Percentiles rank a stretch among this genome's conserved stretches.
phyloP scores from a whole-genome alignment of 192 early-diverging fungal species.

The Backusella luteola region DNA sequence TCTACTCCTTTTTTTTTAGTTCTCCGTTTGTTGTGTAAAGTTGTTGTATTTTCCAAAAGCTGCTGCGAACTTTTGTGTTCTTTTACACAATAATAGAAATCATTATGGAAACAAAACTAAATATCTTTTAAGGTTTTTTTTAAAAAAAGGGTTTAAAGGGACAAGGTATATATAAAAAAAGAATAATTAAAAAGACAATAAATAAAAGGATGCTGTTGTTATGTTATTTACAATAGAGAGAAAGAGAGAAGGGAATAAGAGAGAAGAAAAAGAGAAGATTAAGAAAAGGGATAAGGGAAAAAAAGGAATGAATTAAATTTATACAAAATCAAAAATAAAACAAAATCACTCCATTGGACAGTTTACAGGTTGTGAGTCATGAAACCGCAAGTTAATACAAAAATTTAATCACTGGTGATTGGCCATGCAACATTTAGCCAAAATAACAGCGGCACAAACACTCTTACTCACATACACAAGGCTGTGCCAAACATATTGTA shows the following conservation, averaged over 20 bases:
- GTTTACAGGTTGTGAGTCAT: conserved; percentile 1
- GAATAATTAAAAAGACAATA: not conserved
- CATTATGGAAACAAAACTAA: not conserved
- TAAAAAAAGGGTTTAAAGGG: conserved; percentile 3
- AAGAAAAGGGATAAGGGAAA: not conserved
- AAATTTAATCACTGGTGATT: not conserved
- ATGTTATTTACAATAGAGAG: not conserved
- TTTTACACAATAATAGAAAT: conserved; percentile 9
- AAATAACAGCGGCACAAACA: not conserved
- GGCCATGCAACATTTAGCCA: not conserved
- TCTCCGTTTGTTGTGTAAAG: not conserved
- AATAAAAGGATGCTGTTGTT: not conserved
- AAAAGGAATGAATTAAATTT: not conserved
- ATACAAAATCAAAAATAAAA: not conserved
- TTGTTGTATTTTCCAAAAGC: not conserved
- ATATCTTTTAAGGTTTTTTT: not conserved
- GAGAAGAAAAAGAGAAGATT: not conserved
- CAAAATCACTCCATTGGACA: not conserved
- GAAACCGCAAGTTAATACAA: conserved; percentile 1
- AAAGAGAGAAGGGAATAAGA: not conserved
- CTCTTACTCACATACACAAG: not conserved
- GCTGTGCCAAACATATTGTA: not conserved
- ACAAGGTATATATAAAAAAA: not conserved
- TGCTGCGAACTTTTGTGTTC: not conserved
- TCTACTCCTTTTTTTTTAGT: not conserved